Evolutionary conservation across 2,329 filamentous ascomycete species (phyloP).

Genomic region (Pseudogymnoascus sp.): DNA sequence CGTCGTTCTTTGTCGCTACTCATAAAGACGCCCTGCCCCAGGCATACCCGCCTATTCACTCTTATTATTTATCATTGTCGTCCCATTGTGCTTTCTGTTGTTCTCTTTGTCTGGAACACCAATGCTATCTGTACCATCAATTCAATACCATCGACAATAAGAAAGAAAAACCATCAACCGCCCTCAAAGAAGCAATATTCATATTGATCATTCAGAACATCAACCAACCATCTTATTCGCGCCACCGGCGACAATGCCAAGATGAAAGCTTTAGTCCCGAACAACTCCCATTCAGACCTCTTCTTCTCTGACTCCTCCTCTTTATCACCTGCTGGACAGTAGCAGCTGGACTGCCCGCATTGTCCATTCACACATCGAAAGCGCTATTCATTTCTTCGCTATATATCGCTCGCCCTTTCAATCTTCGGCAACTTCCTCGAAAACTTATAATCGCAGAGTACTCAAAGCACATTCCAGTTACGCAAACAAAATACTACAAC

Average conservation of each 20-base stretch:
- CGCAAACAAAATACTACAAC: neutral
- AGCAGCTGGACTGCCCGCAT: slow-evolving; percentile 3
- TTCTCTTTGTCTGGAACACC: neutral
- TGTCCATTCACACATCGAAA: slow-evolving; percentile 1
- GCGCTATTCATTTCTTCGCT: slow-evolving; percentile 4
- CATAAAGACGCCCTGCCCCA: neutral
- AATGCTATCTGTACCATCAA: neutral
- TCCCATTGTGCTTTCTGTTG: neutral
- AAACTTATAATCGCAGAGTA: neutral
- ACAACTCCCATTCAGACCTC: slow-evolving; percentile 5
- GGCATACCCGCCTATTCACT: neutral
- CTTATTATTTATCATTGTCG: neutral
- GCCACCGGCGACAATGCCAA: slow-evolving; percentile 1
- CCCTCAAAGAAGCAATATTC: neutral
- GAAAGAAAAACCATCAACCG: neutral
- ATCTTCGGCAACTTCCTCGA: neutral
- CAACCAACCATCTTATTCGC: neutral
- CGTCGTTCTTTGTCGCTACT: neutral
- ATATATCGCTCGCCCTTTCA: neutral
- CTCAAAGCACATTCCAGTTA: neutral
- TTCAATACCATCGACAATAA: neutral
- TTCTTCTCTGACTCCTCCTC: neutral
- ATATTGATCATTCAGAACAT: neutral
- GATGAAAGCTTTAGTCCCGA: slow-evolving; percentile 4
- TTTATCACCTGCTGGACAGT: slow-evolving; percentile 6